Conservation (phyloP, 2,329 filamentous ascomycete species). For the Aspergillus ustus region DNA sequence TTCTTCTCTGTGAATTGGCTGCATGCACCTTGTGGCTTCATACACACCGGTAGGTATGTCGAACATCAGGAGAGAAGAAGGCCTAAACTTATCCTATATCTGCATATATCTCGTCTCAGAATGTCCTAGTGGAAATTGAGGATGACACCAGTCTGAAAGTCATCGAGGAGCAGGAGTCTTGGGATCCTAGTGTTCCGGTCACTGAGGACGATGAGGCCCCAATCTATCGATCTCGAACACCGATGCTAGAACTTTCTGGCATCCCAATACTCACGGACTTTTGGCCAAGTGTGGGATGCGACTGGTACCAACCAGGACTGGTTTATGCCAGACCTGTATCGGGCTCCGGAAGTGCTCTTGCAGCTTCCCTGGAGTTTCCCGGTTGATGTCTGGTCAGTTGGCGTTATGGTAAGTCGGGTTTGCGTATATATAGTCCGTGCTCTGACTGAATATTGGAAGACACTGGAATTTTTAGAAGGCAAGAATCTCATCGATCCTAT, state of each 20-base stretch:
- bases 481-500: slow-evolving; percentile 34
- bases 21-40: slow-evolving; percentile 1
- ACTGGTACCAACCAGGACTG: slow-evolving; percentile 1
- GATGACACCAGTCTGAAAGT: slow-evolving; percentile 2
- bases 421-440: not conserved
- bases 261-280: slow-evolving; percentile 10
- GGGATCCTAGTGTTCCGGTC: slow-evolving; percentile 8
- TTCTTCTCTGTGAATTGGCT: slow-evolving; percentile 11
- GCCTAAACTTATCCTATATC: not conserved
- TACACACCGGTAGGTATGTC: slow-evolving; percentile 10
- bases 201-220: not conserved
- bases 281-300: not conserved
- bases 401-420: slow-evolving; percentile 8
- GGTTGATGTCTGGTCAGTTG: slow-evolving; percentile 14
- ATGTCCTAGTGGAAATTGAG: slow-evolving; percentile 1
- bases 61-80: not conserved
- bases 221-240: slow-evolving; percentile 1
- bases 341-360: slow-evolving; percentile 11
- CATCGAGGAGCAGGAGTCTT: slow-evolving; percentile 4
- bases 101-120: slow-evolving; percentile 10
- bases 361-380: slow-evolving; percentile 7
- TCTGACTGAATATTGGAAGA: slow-evolving; percentile 19
- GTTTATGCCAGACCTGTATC: slow-evolving; percentile 12
- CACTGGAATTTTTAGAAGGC: slow-evolving; percentile 34
- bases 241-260: not conserved